These are phyloP conservation scores for Cystobasidiaceae sp. DNA, from an alignment of 1,284 basidiomycete genomes.

Conservation along the genomic window DNA sequence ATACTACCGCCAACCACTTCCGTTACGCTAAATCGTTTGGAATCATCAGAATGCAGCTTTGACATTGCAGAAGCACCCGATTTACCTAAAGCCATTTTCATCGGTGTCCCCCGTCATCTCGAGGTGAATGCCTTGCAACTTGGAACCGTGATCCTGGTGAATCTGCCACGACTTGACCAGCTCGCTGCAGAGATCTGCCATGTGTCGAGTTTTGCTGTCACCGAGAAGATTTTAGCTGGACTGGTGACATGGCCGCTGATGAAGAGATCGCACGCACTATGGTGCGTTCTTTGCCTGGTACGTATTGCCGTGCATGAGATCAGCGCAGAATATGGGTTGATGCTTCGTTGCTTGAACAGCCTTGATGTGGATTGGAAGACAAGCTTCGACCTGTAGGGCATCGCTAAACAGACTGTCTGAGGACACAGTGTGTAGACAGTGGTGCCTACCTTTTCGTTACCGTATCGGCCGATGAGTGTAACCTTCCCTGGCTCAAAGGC, in stretches of 20 bases:
- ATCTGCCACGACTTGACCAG: constrained; percentile 75
- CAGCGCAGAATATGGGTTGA: constrained; percentile 84
- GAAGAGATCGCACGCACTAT: not conserved
- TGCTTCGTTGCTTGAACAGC: constrained; percentile 75
- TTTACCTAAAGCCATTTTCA: constrained; percentile 64
- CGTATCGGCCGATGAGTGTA: constrained; percentile 89
- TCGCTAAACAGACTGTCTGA: no score
- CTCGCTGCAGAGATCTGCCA: constrained; percentile 84
- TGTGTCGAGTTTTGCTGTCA: constrained; percentile 85
- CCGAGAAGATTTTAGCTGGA: no score
- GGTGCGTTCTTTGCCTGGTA: constrained; percentile 37
- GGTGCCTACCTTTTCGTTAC: constrained; percentile 65
- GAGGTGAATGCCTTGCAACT: constrained; percentile 88
- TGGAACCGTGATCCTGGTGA: constrained; percentile 64
- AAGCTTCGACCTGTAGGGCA: constrained; percentile 61
- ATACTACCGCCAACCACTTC: constrained; percentile 58
- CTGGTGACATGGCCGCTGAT: no score
- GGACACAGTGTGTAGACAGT: not conserved
- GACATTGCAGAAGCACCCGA: no score
- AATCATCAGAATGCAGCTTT: no score
- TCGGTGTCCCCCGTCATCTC: constrained; percentile 95
- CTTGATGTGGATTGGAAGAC: constrained; percentile 75
- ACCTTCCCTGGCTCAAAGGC: constrained; percentile 74
- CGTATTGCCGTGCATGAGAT: constrained; percentile 91
- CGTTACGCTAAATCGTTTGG: constrained; percentile 62